These are phyloP conservation scores for Coemansia asiatica DNA, from an alignment of 192 early-diverging fungal species.

Conservation along the genomic window DNA sequence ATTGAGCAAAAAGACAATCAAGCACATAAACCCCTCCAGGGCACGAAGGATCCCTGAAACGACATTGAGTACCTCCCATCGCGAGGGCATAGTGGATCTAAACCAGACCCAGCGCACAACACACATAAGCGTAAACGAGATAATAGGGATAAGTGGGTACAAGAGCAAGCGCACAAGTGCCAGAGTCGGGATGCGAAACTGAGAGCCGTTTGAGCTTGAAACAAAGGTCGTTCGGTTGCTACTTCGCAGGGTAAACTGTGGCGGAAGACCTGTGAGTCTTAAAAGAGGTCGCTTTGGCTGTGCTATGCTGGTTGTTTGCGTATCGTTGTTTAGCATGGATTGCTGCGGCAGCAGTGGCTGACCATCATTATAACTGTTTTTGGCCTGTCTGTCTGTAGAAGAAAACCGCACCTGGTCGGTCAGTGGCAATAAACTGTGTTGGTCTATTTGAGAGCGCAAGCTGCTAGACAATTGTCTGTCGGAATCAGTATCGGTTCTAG, in stretches of 20 bases:
- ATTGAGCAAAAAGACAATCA: conserved; percentile 51
- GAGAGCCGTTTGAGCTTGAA: conserved; percentile 13
- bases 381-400: background rate
- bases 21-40: conserved; percentile 42
- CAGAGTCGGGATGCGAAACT: conserved; percentile 44
- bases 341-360: too few species aligned
- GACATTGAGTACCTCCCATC: conserved; percentile 42
- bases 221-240: conserved; percentile 23
- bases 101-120: conserved; percentile 55
- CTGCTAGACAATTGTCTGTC: background rate
- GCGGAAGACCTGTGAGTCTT: conserved; percentile 18
- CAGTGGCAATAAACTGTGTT: too few species aligned
- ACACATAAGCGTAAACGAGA: conserved; percentile 52
- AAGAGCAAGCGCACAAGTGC: conserved; percentile 40
- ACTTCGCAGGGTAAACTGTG: conserved; percentile 16
- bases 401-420: conserved; percentile 3
- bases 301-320: conserved; percentile 1
- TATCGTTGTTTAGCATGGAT: background rate
- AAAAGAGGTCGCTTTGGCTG: conserved; percentile 17
- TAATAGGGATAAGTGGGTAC: conserved; percentile 50
- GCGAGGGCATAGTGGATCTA: conserved; percentile 43
- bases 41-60: conserved; percentile 44
- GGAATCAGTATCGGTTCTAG: too few species aligned
- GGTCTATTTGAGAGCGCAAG: background rate
- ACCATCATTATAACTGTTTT: background rate